These are phyloP conservation scores for Talaromyces pinophilus DNA, from an alignment of 2,329 filamentous ascomycete species.

Conservation along the genomic window DNA sequence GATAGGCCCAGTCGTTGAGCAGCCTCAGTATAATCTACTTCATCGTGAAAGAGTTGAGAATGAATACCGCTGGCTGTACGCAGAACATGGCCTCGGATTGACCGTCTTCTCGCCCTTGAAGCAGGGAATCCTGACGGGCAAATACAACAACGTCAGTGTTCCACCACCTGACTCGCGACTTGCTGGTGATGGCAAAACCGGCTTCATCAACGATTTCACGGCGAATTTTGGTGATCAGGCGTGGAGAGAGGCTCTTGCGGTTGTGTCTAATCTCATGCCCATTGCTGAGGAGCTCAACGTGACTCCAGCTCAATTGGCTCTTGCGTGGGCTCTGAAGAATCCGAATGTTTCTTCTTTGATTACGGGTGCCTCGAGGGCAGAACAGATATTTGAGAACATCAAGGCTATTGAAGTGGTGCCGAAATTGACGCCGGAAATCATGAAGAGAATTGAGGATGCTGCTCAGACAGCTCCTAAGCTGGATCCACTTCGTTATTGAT, in stretches of 20 bases:
- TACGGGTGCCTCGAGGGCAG: constrained; percentile 46
- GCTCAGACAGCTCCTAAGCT: background rate
- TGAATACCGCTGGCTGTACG: constrained; percentile 63
- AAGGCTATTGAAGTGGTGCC: constrained; percentile 24
- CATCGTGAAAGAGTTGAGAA: constrained; percentile 63
- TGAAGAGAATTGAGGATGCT: constrained; percentile 24
- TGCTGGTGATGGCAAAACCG: constrained; percentile 57
- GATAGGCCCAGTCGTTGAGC: constrained; percentile 66
- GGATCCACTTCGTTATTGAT: constrained; percentile 17
- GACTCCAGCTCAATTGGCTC: constrained; percentile 57
- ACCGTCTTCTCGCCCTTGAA: constrained; percentile 66
- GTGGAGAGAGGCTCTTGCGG: constrained; percentile 26
- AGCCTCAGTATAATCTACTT: constrained; percentile 68
- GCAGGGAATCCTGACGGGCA: constrained; percentile 64
- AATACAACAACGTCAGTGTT: constrained; percentile 52
- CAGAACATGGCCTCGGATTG: constrained; percentile 61
- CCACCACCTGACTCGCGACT: constrained; percentile 57
- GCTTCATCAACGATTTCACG: constrained; percentile 54
- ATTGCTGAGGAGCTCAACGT: constrained; percentile 66
- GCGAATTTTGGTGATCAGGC: constrained; percentile 47
- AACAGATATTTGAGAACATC: constrained; percentile 50
- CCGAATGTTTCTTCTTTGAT: constrained; percentile 53
- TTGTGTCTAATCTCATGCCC: constrained; percentile 50
- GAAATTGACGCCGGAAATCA: constrained; percentile 24
- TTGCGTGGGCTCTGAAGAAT: constrained; percentile 63